A percentile compares a stretch with the other conserved stretches of the same genome.
Evolutionary conservation across 768 basidiomycete genomes (phyloP).

Genomic region (Leccinum pellstonianum): DNA sequence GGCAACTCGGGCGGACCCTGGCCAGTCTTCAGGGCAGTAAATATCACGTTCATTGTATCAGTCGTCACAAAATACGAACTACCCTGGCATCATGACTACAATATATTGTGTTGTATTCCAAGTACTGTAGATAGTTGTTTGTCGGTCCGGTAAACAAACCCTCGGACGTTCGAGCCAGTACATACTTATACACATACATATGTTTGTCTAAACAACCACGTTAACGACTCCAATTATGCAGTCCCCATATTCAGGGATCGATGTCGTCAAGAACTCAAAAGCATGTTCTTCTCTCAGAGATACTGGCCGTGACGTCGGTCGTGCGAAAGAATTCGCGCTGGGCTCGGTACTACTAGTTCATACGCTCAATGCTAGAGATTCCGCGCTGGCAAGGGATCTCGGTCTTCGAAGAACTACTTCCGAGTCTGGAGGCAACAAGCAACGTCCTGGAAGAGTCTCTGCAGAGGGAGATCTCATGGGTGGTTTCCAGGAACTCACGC

Average conservation of each 20-base stretch:
- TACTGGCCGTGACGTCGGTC: slow-evolving; percentile 83
- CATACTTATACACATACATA: background rate
- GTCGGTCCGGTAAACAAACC: slow-evolving; percentile 9
- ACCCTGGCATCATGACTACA: background rate
- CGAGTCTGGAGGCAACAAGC: slow-evolving; percentile 39
- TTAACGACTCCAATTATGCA: slow-evolving; percentile 15
- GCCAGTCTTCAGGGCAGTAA: slow-evolving; percentile 38
- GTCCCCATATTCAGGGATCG: slow-evolving; percentile 10
- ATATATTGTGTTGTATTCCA: background rate
- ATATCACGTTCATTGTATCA: slow-evolving; percentile 16
- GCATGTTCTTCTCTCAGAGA: slow-evolving; percentile 86
- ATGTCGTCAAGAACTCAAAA: slow-evolving; percentile 48
- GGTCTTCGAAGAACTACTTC: slow-evolving; percentile 62
- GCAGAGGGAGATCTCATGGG: slow-evolving; percentile 85
- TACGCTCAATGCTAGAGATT: slow-evolving; percentile 59
- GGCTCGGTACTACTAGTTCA: slow-evolving; percentile 59
- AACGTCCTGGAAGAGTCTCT: slow-evolving; percentile 48
- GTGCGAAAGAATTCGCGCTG: slow-evolving; percentile 99
- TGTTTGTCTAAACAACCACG: background rate
- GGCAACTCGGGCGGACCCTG: slow-evolving; percentile 51
- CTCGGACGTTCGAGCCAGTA: background rate
- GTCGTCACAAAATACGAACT: slow-evolving; percentile 8
- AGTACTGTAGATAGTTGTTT: slow-evolving; percentile 19
- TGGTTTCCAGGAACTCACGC: slow-evolving; percentile 84
- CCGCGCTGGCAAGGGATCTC: slow-evolving; percentile 69